Evolutionary conservation across 2,329 filamentous ascomycete species (phyloP).

Genomic region (Colletotrichum sp.): DNA sequence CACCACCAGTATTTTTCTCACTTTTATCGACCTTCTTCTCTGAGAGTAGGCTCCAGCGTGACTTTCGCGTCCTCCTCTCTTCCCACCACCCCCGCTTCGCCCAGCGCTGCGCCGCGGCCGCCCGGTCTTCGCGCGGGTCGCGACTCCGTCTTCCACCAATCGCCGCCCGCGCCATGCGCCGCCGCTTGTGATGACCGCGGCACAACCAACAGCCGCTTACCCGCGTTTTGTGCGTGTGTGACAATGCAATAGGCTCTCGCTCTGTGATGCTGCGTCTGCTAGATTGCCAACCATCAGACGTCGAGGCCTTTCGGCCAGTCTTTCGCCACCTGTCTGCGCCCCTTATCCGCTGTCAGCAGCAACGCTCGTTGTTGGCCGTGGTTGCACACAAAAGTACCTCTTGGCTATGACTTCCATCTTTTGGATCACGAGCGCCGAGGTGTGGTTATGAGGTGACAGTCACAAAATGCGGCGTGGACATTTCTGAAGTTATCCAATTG

Average conservation of each 20-base stretch:
- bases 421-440: neutral
- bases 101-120: neutral
- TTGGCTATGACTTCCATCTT: neutral
- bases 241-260: neutral
- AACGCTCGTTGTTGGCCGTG: neutral
- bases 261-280: neutral
- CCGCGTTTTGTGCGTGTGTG: neutral
- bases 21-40: neutral
- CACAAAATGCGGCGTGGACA: neutral
- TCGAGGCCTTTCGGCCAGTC: neutral
- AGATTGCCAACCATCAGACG: neutral
- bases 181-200: neutral
- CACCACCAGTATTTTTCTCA: neutral
- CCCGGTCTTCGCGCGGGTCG: neutral
- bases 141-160: neutral
- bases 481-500: neutral
- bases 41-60: neutral
- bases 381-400: neutral
- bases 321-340: neutral
- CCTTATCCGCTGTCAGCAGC: neutral
- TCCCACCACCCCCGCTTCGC: neutral
- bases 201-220: neutral
- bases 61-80: neutral
- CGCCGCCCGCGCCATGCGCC: neutral
- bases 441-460: neutral